These are phyloP conservation scores for Cercospora berteroae DNA, from an alignment of 2,329 filamentous ascomycete genomes.

Conservation along the genomic window DNA sequence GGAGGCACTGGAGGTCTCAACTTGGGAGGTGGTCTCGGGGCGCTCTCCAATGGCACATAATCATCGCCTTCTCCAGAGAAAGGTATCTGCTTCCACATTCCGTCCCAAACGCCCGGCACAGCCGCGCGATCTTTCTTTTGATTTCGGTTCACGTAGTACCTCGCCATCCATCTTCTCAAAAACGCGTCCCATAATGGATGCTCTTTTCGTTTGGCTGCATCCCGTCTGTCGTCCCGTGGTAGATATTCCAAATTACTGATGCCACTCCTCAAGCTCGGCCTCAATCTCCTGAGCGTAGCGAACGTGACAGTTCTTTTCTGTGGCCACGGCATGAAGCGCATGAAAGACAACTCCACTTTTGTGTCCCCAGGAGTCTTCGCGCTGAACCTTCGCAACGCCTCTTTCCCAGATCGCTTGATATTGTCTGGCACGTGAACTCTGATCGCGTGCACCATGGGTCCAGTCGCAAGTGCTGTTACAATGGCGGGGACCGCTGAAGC, in stretches of 20 bases:
- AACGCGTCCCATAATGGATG: background rate
- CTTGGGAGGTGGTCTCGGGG: background rate
- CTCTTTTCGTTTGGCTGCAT: background rate
- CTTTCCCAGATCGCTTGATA: conserved; percentile 60
- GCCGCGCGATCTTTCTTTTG: conserved; percentile 24
- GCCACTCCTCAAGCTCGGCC: conserved; percentile 16
- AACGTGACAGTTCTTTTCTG: conserved; percentile 31
- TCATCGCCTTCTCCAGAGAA: conserved; percentile 2
- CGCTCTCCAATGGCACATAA: background rate
- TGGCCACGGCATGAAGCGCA: conserved; percentile 43
- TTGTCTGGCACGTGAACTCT: conserved; percentile 66
- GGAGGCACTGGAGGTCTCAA: conserved; percentile 3
- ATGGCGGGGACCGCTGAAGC: conserved; percentile 64
- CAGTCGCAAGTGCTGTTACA: conserved; percentile 62
- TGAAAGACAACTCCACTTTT: conserved; percentile 41
- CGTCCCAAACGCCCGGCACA: conserved; percentile 32
- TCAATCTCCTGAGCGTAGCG: conserved; percentile 30
- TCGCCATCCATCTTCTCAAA: conserved; percentile 21
- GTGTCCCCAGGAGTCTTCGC: conserved; percentile 46
- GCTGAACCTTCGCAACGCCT: conserved; percentile 50
- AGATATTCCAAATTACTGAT: conserved; percentile 36
- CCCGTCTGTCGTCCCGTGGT: conserved; percentile 16
- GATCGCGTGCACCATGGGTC: conserved; percentile 70
- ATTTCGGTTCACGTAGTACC: conserved; percentile 30
- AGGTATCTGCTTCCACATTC: conserved; percentile 35